These are phyloP conservation scores for Colletotrichum agaves DNA, from an alignment of 2,329 filamentous ascomycete species.

Conservation along the genomic window DNA sequence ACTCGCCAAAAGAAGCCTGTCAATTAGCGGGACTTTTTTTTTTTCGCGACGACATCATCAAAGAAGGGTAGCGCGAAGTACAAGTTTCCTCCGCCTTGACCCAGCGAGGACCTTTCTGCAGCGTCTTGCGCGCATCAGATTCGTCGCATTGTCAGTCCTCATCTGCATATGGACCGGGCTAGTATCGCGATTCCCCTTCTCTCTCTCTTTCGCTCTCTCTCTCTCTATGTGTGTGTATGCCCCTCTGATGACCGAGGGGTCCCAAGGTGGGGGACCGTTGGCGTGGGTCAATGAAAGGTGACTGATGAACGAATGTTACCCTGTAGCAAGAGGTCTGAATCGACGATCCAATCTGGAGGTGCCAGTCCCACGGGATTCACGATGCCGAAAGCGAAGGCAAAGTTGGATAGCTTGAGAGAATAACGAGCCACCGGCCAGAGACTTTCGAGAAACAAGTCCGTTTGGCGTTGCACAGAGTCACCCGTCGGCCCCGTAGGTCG, in stretches of 20 bases:
- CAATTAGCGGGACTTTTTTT: conserved; percentile 13
- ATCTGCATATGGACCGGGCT: conserved; percentile 22
- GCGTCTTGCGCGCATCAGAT: conserved; percentile 25
- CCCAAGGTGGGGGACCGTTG: conserved; percentile 10
- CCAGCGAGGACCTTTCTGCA: conserved; percentile 21
- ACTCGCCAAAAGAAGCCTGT: conserved; percentile 14
- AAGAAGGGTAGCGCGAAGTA: conserved; percentile 29
- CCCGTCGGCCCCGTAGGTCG: conserved; percentile 20
- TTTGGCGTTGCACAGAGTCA: conserved; percentile 26
- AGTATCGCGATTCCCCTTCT: conserved; percentile 19
- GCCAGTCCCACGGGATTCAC: not conserved
- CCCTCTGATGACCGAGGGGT: conserved; percentile 24
- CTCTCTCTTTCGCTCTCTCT: too few relatives aligned
- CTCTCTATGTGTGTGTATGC: too few relatives aligned
- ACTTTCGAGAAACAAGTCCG: conserved; percentile 3
- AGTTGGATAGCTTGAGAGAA: not conserved
- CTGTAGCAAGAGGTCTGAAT: not conserved
- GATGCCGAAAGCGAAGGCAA: not conserved
- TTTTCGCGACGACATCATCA: conserved; percentile 32
- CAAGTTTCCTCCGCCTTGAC: conserved; percentile 19
- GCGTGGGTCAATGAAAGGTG: conserved; percentile 11
- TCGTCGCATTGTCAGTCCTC: conserved; percentile 34
- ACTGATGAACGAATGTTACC: conserved; percentile 18
- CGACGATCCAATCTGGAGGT: conserved; percentile 5
- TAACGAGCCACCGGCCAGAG: not conserved